These are phyloP conservation scores for Blastobotrys ciferrii DNA, from an alignment of 1,139 yeast genomes.

Conservation along the genomic window DNA sequence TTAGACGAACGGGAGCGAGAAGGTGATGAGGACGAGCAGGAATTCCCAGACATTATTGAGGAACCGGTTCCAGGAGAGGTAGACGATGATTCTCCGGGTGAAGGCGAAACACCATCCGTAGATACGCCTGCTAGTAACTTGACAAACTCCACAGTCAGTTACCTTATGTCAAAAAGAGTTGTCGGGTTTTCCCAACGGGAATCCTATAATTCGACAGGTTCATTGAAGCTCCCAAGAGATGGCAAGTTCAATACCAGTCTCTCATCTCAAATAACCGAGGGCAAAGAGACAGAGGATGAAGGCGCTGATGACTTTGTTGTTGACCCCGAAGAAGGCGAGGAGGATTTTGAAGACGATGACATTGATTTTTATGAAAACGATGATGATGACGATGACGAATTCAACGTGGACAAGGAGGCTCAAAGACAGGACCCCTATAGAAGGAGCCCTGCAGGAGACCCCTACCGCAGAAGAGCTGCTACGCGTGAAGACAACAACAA, in stretches of 20 bases:
- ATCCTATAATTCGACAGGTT: neutral
- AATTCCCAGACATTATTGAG: conserved; percentile 1
- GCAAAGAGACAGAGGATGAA: neutral
- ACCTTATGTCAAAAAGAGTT: too few relatives aligned
- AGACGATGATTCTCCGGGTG: conserved; percentile 5
- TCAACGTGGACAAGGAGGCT: conserved; percentile 7
- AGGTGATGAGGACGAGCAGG: conserved; percentile 1
- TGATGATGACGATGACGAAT: conserved; percentile 8
- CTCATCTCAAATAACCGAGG: neutral
- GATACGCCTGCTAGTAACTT: too few relatives aligned
- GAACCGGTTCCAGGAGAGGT: conserved; percentile 11
- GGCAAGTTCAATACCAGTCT: neutral
- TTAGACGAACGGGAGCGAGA: neutral
- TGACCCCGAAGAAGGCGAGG: conserved; percentile 10
- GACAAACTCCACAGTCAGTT: too few relatives aligned
- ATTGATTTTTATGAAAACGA: conserved; percentile 8
- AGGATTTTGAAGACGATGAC: conserved; percentile 1
- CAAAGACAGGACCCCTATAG: conserved; percentile 2
- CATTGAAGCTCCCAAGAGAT: neutral
- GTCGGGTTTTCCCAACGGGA: too few relatives aligned
- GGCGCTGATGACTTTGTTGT: conserved; percentile 9
- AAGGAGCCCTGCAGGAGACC: neutral
- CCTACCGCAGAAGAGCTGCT: neutral
- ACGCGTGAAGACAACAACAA: neutral
- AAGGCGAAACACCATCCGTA: too few relatives aligned